Evolutionary conservation across 2,329 filamentous ascomycete species (phyloP), one percentile per base, ranked within the genome.

Genomic region (Dissoconium aciculare): DNA sequence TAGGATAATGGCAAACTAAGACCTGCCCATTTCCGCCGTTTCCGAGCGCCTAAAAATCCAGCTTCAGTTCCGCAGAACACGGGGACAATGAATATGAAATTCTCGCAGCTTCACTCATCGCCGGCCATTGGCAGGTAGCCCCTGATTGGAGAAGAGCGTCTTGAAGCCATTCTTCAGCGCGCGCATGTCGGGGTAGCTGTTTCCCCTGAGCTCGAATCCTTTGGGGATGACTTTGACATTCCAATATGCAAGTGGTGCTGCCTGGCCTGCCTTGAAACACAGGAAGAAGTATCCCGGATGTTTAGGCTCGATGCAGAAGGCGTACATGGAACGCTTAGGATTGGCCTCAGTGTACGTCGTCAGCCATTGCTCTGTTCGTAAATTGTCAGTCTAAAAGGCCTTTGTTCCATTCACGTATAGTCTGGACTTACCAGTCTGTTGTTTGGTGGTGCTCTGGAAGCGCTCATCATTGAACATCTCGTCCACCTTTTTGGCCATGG

Each of bases 151-250:
- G 53, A 84, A 84, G 32, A 85, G 66, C 50, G 87, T 58, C 66
- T 95, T 95, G 67, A 95, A 95, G 4, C 87, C 89, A 59, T 98
- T 98, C 65, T 87, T 93, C 40, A 98, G 63, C 28, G 84, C 83
- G 44, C 78, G 71, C 80, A 95, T 93, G 49, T 95, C 85, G 1
- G 89, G 87, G 53, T 98, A 98, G 31, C 78, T 71, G 43, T 80
- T 79, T 43, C 79, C 80, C 58, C 84, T 74, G 47, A 98, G 67
- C 61, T 95, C 84, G 51, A 87, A 98, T 4, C 82, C 89, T 47
- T 91, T 80, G 2, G 89, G 89, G 11, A 95, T 79, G 21, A 94
- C 76, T 46, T 89, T 85, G 41, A 98, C 82, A 4, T 74, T 72
- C 76, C 87, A 85, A 27, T 73, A 74, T 40, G 79, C 74, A 31